A percentile compares a stretch with the other conserved stretches of the same genome.
These are phyloP conservation scores for Fusarium sp. DNA, from an alignment of 2,329 filamentous ascomycete species.

Conservation along the genomic window DNA sequence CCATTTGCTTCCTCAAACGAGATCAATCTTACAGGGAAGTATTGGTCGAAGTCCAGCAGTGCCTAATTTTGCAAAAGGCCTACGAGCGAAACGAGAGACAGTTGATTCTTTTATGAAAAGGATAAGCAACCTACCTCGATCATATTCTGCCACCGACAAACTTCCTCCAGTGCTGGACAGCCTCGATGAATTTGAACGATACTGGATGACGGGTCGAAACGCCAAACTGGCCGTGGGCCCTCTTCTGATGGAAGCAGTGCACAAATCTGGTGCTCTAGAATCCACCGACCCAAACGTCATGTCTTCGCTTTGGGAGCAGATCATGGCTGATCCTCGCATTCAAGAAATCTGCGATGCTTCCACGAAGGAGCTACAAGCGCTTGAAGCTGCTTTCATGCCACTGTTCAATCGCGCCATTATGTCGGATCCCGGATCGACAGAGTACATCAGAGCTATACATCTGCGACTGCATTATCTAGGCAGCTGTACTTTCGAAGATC, in stretches of 20 bases:
- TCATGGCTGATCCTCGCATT: slow-evolving; percentile 25
- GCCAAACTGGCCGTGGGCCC: slow-evolving; percentile 16
- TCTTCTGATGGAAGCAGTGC: slow-evolving; percentile 25
- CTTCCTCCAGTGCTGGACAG: slow-evolving; percentile 22
- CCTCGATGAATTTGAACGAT: slow-evolving; percentile 42
- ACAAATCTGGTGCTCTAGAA: background rate
- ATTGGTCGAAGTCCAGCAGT: slow-evolving; percentile 22
- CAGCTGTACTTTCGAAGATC: slow-evolving; percentile 47
- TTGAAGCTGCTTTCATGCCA: slow-evolving; percentile 50
- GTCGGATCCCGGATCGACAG: slow-evolving; percentile 42
- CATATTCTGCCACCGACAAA: background rate
- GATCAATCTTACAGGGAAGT: slow-evolving; percentile 26
- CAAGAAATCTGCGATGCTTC: slow-evolving; percentile 25
- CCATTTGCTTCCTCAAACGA: slow-evolving; percentile 24
- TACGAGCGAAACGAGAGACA: slow-evolving; percentile 32
- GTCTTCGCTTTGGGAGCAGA: slow-evolving; percentile 1
- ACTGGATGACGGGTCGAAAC: slow-evolving; percentile 15
- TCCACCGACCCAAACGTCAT: slow-evolving; percentile 18
- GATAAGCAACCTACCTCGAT: slow-evolving; percentile 18
- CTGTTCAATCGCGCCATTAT: slow-evolving; percentile 50
- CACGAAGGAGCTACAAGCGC: slow-evolving; percentile 12
- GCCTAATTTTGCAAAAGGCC: slow-evolving; percentile 34
- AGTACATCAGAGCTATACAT: slow-evolving; percentile 50
- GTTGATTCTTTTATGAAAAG: slow-evolving; percentile 35
- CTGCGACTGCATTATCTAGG: slow-evolving; percentile 49